phyloP scores from a whole-genome alignment of 2,329 filamentous ascomycete genomes.

The Talaromyces sp. region DNA sequence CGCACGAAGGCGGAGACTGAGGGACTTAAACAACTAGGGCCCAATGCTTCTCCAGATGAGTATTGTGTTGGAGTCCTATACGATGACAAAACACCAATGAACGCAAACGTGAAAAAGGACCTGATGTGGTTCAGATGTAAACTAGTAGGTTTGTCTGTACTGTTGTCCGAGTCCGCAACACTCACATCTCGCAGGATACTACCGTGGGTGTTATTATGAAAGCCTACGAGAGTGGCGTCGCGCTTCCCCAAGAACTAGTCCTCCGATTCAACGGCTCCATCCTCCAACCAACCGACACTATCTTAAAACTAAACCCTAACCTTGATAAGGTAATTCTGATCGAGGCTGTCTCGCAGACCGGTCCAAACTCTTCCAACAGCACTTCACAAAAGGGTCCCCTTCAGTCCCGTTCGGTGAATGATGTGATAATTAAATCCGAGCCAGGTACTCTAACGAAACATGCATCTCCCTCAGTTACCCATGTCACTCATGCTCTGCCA shows the following conservation, averaged over 20 bases:
- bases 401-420: background rate
- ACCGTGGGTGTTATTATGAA: background rate
- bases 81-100: background rate
- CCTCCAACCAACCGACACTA: background rate
- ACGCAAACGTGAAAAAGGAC: background rate
- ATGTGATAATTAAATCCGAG: background rate
- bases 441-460: background rate
- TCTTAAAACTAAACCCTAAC: background rate
- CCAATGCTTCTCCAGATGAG: background rate
- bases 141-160: background rate
- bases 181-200: background rate
- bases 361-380: background rate
- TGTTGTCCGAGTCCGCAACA: background rate
- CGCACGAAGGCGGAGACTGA: background rate
- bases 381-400: background rate
- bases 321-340: background rate
- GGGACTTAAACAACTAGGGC: background rate
- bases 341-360: background rate
- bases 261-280: background rate
- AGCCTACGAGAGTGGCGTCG: background rate
- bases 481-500: background rate
- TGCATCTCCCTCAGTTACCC: background rate
- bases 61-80: slow-evolving; percentile 1
- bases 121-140: background rate
- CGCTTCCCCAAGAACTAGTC: background rate